These are phyloP conservation scores for Falciphora oryzae DNA, from an alignment of 2,329 filamentous ascomycete genomes.

Conservation along the genomic window DNA sequence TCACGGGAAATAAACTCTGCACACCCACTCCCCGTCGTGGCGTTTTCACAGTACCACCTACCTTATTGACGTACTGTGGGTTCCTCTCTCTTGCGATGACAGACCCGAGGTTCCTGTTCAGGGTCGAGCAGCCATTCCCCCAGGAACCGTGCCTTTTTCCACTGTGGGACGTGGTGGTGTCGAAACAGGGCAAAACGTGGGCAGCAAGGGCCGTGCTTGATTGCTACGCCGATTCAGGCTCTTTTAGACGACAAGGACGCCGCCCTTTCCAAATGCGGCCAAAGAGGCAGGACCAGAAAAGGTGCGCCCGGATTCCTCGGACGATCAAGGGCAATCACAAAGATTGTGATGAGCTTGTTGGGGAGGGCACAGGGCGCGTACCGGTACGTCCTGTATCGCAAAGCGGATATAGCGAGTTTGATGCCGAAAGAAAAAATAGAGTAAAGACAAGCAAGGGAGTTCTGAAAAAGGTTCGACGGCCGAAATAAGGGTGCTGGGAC, in stretches of 20 bases:
- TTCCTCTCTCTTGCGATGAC: not conserved
- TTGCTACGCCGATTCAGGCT: not conserved
- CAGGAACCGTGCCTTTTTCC: not conserved
- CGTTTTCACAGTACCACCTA: not conserved
- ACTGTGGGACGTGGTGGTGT: not conserved
- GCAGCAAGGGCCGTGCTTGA: not conserved
- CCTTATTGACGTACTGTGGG: not conserved
- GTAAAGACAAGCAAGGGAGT: not conserved
- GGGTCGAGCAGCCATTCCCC: too few species aligned
- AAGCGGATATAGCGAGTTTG: not conserved
- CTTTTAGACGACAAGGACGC: too few species aligned
- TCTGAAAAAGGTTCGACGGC: not conserved
- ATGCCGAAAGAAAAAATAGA: not conserved
- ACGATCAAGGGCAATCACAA: too few species aligned
- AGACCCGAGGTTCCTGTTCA: not conserved
- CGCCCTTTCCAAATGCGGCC: not conserved
- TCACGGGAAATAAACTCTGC: not conserved
- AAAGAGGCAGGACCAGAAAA: not conserved
- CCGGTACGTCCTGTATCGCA: too few species aligned
- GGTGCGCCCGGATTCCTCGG: too few species aligned
- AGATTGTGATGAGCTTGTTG: too few species aligned
- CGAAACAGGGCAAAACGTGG: not conserved
- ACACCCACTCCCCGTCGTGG: not conserved
- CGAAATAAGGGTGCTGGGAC: conserved; percentile 1
- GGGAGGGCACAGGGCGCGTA: too few species aligned